Percentiles rank a stretch among this genome's conserved stretches.
These are phyloP conservation scores for Colletotrichum sp. DNA, from an alignment of 2,329 filamentous ascomycete genomes.

Conservation along the genomic window DNA sequence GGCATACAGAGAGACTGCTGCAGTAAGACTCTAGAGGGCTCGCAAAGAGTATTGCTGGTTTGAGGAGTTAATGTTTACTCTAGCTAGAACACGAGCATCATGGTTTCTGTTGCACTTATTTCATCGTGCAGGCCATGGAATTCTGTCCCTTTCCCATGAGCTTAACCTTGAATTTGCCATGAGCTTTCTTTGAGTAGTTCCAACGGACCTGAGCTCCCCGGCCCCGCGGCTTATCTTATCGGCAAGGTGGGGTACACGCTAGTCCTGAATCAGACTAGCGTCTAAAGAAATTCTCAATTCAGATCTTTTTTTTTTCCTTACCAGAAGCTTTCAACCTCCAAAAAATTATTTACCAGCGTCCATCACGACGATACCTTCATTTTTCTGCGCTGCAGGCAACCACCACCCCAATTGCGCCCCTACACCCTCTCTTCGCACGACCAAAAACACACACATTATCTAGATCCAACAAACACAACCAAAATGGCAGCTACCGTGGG, in stretches of 20 bases:
- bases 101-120: not conserved
- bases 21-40: not conserved
- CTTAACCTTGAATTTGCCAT: not conserved
- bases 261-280: not conserved
- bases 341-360: constrained; percentile 10
- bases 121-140: not conserved
- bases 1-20: not conserved
- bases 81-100: not conserved
- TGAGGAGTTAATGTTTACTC: not conserved
- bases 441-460: accelerated
- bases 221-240: constrained; percentile 22
- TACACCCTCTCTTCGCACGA: not conserved
- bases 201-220: not conserved
- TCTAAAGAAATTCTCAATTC: constrained; percentile 19
- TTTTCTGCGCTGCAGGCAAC: not conserved
- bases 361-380: constrained; percentile 12
- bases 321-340: constrained; percentile 1
- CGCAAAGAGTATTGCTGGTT: not conserved
- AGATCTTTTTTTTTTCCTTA: constrained; percentile 15
- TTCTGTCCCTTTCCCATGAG: not conserved
- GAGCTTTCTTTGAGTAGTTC: not conserved
- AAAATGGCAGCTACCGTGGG: constrained; percentile 86
- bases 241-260: not conserved
- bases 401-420: not conserved
- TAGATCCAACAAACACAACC: not conserved